Conservation (phyloP, 2,329 filamentous ascomycete species). For the Hypoxylon sp. region DNA sequence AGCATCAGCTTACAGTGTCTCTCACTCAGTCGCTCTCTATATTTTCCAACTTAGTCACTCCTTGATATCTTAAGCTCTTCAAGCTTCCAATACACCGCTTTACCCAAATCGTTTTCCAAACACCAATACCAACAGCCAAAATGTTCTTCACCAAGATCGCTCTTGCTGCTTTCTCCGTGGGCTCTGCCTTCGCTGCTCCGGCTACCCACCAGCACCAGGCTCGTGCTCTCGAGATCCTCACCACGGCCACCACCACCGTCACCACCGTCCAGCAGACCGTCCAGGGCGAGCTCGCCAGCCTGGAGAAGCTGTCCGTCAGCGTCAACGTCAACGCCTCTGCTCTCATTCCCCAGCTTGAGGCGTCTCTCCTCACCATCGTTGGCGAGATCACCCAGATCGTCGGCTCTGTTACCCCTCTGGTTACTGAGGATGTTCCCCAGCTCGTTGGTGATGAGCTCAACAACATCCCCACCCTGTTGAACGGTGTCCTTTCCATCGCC, state of each 20-base stretch:
- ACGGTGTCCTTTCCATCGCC: constrained; percentile 44
- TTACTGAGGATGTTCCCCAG: constrained; percentile 34
- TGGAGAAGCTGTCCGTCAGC: constrained; percentile 21
- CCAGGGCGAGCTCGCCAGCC: constrained; percentile 37
- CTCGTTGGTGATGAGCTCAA: constrained; percentile 46
- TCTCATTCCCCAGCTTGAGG: constrained; percentile 44
- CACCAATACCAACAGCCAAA: constrained; percentile 39
- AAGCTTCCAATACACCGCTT: constrained; percentile 29
- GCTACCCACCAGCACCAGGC: constrained; percentile 31
- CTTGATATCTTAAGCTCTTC: constrained; percentile 44
- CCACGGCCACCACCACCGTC: constrained; percentile 37
- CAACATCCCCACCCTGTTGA: constrained; percentile 43
- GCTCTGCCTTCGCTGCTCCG: constrained; percentile 51
- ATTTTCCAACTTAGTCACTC: constrained; percentile 48
- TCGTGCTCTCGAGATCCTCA: constrained; percentile 36
- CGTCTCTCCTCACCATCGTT: constrained; percentile 43
- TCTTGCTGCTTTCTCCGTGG: constrained; percentile 51
- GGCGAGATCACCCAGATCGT: constrained; percentile 45
- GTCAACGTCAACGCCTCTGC: constrained; percentile 28
- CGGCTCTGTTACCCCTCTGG: constrained; percentile 38
- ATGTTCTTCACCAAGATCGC: constrained; percentile 54
- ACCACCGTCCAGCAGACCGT: constrained; percentile 41
- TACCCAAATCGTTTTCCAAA: constrained; percentile 24
- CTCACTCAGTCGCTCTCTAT: constrained; percentile 47
- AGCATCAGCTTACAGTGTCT: constrained; percentile 45